Percentiles rank a stretch among this genome's conserved stretches.
These are phyloP conservation scores for Fusarium phyllophilum DNA, from an alignment of 2,329 filamentous ascomycete genomes.

Conservation along the genomic window DNA sequence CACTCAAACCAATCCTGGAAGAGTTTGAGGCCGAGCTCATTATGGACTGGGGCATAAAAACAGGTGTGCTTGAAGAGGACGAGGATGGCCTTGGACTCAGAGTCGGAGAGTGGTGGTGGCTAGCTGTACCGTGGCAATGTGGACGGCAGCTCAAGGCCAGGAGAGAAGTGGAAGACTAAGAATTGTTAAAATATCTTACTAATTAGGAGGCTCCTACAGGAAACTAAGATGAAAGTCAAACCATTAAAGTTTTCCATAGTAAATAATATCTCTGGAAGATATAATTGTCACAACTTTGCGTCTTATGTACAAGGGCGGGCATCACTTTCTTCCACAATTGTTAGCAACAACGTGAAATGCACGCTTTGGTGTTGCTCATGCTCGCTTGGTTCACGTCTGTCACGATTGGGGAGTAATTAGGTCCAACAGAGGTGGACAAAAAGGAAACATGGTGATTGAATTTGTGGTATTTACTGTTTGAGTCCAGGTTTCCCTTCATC, in stretches of 20 bases:
- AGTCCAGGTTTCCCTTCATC: not conserved
- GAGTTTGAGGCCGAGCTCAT: conserved; percentile 70
- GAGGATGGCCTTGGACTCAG: conserved; percentile 54
- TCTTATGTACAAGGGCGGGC: not conserved
- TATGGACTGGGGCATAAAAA: conserved; percentile 65
- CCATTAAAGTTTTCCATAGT: not conserved
- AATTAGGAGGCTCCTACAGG: not conserved
- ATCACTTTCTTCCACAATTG: not conserved
- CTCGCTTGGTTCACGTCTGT: not conserved
- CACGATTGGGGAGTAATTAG: not conserved
- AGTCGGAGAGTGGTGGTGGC: conserved; percentile 75
- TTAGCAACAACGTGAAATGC: not conserved
- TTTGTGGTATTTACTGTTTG: not conserved
- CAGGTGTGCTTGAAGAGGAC: conserved; percentile 61
- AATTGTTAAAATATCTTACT: not conserved
- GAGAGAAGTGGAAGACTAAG: not conserved
- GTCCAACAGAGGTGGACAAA: not conserved
- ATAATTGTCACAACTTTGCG: no score
- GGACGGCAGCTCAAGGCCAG: conserved; percentile 12
- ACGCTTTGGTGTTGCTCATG: not conserved
- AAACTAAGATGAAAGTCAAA: not conserved
- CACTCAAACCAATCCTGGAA: conserved; percentile 68
- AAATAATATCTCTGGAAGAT: not conserved
- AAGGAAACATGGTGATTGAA: no score
- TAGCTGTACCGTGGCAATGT: conserved; percentile 56